Evolutionary conservation across 2,329 filamentous ascomycete species (phyloP).

Genomic region (Aspergillus sp.): DNA sequence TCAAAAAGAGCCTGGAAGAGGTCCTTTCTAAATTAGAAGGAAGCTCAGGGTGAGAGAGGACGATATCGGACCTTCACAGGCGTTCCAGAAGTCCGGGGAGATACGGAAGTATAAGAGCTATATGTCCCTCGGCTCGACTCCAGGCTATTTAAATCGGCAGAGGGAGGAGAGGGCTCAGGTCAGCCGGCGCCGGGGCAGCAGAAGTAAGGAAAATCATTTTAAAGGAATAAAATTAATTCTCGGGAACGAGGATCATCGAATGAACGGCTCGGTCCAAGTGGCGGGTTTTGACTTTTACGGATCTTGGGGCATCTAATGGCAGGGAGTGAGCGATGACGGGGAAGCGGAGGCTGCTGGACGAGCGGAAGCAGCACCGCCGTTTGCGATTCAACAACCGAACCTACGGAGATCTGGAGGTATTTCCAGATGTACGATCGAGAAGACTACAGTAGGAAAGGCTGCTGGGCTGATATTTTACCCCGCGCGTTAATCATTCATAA

Average conservation of each 20-base stretch:
- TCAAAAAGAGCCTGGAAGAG: not conserved
- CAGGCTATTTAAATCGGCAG: conserved; percentile 14
- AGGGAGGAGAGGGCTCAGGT: not conserved
- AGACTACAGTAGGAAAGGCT: no score
- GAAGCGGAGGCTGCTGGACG: conserved; percentile 39
- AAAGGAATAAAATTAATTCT: conserved; percentile 11
- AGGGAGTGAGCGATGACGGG: conserved; percentile 27
- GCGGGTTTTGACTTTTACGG: conserved; percentile 18
- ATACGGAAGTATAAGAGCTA: conserved; percentile 34
- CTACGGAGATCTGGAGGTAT: no score
- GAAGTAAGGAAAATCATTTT: conserved; percentile 5
- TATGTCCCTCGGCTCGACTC: conserved; percentile 19
- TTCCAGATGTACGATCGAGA: no score
- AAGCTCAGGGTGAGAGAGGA: conserved; percentile 12
- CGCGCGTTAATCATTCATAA: no score
- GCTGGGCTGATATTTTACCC: no score
- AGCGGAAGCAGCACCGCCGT: conserved; percentile 28
- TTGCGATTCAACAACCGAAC: not conserved
- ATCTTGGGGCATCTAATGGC: not conserved
- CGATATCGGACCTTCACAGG: conserved; percentile 26
- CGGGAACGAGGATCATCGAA: conserved; percentile 22
- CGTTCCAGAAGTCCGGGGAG: conserved; percentile 26
- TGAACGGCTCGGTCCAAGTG: conserved; percentile 23
- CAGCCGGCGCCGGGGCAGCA: not conserved
- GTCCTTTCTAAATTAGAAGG: conserved; percentile 8